Base-by-base conservation (phyloP, 2,329 filamentous ascomycete genomes). In the Alternaria ventricosa region DNA sequence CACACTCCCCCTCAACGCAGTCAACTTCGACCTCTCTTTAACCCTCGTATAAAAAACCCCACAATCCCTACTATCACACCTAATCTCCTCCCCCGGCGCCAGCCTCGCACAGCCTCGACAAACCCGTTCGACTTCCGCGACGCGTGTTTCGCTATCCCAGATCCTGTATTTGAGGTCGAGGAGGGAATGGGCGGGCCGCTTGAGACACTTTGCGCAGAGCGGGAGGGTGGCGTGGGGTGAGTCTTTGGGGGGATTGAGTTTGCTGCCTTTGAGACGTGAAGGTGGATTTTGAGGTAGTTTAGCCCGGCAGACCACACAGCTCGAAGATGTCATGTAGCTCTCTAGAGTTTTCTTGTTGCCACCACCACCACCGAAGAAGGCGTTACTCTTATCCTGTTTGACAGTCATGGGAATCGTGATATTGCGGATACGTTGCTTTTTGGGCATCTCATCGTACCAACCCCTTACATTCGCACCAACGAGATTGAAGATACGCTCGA, bases 371-470 rank as follows among this genome's bases (percentile, higher is more conserved):
- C 20, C 20, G 20, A 23, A 33, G 28, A 53, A 13, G n/a, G 13
- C 30, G 6, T 41, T 53, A n/a, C 64, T 62, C 20, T 55, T 63
- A 33, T 51, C 66, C 28, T 57, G 62, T 23, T 69, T 61, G 9
- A 56, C 57, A 18, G 54, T 41, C 6, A 74, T 11, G 3, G 72
- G 74, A 65, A 74, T 69, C 2, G 70, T 84, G n/a, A 92, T 81
- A 58, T 87, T 87, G 27, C 90, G 87, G 49, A 95, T 88, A 9
- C 91, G 89, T 75, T 94, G 92, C 20, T 96, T 85, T 78, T 96
- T 97, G 49, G 95, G 95, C 93, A 98, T 96, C 80, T 97, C 94
- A 67, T 97, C 93, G 75, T 94, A 98, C 96, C 96, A 99, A 63
- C 88, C 87, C 18, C 92, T 84, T 0, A 98, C 92, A 76, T 96